phyloP scores from a whole-genome alignment of 1,139 yeast species.

The Kodamaea plutei region DNA sequence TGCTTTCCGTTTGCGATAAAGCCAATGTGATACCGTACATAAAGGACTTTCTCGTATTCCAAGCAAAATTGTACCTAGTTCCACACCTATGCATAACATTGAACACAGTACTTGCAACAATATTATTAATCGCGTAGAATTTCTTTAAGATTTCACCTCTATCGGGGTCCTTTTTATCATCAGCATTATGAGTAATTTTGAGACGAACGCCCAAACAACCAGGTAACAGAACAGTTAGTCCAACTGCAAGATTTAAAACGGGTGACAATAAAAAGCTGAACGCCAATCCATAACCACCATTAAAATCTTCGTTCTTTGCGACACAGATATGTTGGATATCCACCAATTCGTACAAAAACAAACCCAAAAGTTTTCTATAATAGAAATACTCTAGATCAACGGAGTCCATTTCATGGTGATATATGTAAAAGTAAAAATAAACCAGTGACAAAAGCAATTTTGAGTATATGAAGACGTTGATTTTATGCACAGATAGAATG shows the following conservation, averaged over 20 bases:
- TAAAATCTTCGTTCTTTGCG: slow-evolving; percentile 5
- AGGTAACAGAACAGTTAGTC: slow-evolving; percentile 10
- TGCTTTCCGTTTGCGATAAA: slow-evolving; percentile 5
- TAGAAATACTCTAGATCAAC: slow-evolving; percentile 22
- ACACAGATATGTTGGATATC: slow-evolving; percentile 7
- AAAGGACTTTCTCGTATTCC: slow-evolving; percentile 15
- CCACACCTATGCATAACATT: slow-evolving; percentile 8
- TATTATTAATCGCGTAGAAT: slow-evolving; percentile 7
- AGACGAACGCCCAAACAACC: slow-evolving; percentile 10
- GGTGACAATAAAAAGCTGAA: slow-evolving; percentile 12
- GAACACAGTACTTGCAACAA: slow-evolving; percentile 7
- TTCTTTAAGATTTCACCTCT: neutral
- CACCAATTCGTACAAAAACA: slow-evolving; percentile 19
- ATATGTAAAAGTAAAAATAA: slow-evolving; percentile 22
- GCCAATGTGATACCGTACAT: slow-evolving; percentile 11
- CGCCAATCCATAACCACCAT: no score
- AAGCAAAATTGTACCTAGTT: slow-evolving; percentile 17
- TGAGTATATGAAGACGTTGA: slow-evolving; percentile 10
- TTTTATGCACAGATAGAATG: slow-evolving; percentile 5
- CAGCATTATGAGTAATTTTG: slow-evolving; percentile 6
- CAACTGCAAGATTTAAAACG: slow-evolving; percentile 9
- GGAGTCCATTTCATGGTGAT: slow-evolving; percentile 20
- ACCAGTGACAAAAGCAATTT: slow-evolving; percentile 19
- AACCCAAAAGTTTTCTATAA: slow-evolving; percentile 19
- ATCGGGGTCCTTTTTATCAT: slow-evolving; percentile 4